Percentiles rank a stretch among this genome's conserved stretches.
Evolutionary conservation across 2,329 filamentous ascomycete genomes (phyloP).

Genomic region (Stromatinia cepivora): DNA sequence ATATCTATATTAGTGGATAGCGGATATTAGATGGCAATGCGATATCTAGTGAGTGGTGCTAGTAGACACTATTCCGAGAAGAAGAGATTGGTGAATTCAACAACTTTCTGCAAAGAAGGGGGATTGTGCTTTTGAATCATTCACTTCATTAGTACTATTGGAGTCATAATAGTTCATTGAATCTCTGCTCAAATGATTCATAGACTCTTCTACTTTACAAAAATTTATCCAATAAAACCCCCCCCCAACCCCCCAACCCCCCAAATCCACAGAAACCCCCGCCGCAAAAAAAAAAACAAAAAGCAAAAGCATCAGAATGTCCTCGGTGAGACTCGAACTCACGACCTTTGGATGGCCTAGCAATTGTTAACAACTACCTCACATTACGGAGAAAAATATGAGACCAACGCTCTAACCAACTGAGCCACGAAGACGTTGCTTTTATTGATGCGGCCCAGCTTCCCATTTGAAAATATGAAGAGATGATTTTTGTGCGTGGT

Average conservation of each 20-base stretch:
- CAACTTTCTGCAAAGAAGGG: neutral
- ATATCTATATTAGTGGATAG: neutral
- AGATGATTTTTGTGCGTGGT: too few species aligned
- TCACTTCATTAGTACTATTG: neutral
- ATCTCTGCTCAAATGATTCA: neutral
- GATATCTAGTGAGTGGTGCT: neutral
- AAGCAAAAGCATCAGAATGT: conserved; percentile 33
- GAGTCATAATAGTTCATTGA: neutral
- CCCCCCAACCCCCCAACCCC: too few species aligned
- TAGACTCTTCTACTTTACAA: neutral
- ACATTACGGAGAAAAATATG: conserved; percentile 32
- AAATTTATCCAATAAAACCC: neutral
- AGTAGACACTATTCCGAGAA: neutral
- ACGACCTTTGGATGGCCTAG: conserved; percentile 45
- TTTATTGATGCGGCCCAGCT: fast-evolving
- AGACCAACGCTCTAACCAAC: conserved; percentile 49
- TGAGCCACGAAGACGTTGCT: conserved; percentile 44
- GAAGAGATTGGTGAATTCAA: neutral
- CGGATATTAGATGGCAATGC: neutral
- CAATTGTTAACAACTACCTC: conserved; percentile 11
- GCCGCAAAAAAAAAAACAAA: neutral
- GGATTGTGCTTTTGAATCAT: neutral
- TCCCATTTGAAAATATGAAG: neutral
- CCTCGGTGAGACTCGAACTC: conserved; percentile 51
- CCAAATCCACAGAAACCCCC: too few species aligned